Evolutionary conservation across 1,284 basidiomycete genomes (phyloP), one percentile per base, ranked within the genome.

Genomic region (Spongispora temasekensis): DNA sequence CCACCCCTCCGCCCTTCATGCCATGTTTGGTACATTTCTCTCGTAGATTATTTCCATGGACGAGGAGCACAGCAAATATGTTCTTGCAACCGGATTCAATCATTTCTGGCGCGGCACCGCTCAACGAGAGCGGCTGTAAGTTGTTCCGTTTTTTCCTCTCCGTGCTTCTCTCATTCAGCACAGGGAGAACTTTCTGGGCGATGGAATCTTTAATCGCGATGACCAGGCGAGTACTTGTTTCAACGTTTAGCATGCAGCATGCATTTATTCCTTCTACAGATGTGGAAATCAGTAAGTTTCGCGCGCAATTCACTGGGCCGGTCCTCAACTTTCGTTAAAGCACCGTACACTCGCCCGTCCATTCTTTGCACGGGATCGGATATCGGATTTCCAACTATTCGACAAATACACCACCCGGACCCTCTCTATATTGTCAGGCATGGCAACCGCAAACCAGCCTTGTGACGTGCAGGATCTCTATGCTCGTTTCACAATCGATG

Each of bases 181-280:
- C 70, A 89, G 88, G 79, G 88, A 90, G 67, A 81, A 77, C 32
- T 85, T 90, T 68, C 76, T 90, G 30, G 89, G 88, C 4, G 78
- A 83, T 64, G 89, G 89, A 12, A 89, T 91, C 53, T 90, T 91
- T 74, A 90, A 91, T 65, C 80, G 88, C 25, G 87, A 89, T 71
- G 88, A 86, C 68, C 82, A 87, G 74, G 85, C 84, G 66, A 72
- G 78, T 65, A 42, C 50, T 59, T 32, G 27, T 53, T 28, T 52
- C 62, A 28, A 23, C 25, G 52, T 54, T 30, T 31, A 62, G 57
- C 21, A 51, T 32, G 31, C 50, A n/a, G 30, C 50, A 8, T 44
- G 6, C 56, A 58, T 56, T 66, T 30, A 63, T 62, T 52, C 56
- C 19, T 61, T 42, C 15, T 50, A 59, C 56, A 84, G 82, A 72